Evolutionary conservation across 73 alveolate genomes (phyloP), one percentile per base, ranked within the genome.

Genomic region (Paramecium pentaurelia): DNA sequence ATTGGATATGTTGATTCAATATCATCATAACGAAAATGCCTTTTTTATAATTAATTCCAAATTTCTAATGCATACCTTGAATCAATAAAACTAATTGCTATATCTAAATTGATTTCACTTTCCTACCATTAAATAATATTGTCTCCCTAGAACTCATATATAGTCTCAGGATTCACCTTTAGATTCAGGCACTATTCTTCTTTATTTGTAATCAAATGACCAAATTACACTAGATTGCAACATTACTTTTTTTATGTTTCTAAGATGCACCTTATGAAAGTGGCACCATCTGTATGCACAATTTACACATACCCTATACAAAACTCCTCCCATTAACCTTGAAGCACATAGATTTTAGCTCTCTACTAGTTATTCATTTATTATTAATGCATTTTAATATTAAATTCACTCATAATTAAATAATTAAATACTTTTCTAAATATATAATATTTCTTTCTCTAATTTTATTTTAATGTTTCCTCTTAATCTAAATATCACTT

Each of bases 111-210:
- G 32, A 40, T 40, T 28, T 80, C 91, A 25, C 47, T 49, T 12
- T 80, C 91, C 47, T 45, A 20, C 71, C 71, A 80, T 32, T 25
- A 22, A 64, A 80, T 80, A 3, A 80, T 80, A 18, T 49, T 45
- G 4, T 80, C 91, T 22, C 75, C 71, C 8, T 47, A 25, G 14
- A 27, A 18, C 32, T 40, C 73, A 47, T 80, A 80, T 2, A 8
- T 32, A 25, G 16, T 44, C 5, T 40, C 73, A 2, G 44, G 25
- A 44, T 25, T 80, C 51, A 80, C 58, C 28, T 28, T 34, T 27
- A 80, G n/a, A 27, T 80, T 80, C 1, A 80, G 30, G 58, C 77
- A 80, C 91, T 58, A 80, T 12, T 80, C 47, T 45, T 80, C 91
- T n/a, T 80, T 44, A 25, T 80, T 45, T 10, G 42, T 36, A 80